Evolutionary conservation across 805 yeast genomes (phyloP).

Genomic region (Starmerella etchellsii): DNA sequence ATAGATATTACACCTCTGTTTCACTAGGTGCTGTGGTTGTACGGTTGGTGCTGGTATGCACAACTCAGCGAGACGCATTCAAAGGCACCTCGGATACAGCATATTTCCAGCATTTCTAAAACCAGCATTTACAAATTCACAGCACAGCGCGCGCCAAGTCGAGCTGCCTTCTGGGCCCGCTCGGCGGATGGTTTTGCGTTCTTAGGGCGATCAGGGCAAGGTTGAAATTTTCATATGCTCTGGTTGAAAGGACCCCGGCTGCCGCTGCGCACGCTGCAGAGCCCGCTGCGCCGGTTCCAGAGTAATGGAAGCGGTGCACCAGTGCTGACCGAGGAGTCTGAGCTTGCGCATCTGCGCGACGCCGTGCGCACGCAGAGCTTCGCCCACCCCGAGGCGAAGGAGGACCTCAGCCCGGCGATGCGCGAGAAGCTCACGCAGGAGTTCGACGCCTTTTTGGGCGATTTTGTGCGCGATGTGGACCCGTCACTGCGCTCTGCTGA

Average conservation of each 20-base stretch:
- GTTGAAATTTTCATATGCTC: neutral
- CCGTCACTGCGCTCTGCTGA: constrained; percentile 19
- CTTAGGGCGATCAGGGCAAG: too few species aligned
- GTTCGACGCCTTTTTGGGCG: constrained; percentile 22
- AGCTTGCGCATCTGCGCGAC: constrained; percentile 10
- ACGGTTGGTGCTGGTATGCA: too few species aligned
- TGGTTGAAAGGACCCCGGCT: neutral
- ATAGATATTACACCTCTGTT: too few species aligned
- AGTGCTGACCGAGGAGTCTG: constrained; percentile 1
- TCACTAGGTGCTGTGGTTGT: too few species aligned
- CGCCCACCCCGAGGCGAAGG: constrained; percentile 11
- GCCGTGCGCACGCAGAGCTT: constrained; percentile 17
- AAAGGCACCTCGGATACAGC: too few species aligned
- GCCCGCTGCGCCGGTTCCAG: neutral
- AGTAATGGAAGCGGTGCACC: neutral
- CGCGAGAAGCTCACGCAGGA: constrained; percentile 23
- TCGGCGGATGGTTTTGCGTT: too few species aligned
- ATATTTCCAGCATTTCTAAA: too few species aligned
- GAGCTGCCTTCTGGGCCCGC: too few species aligned
- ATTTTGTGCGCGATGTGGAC: constrained; percentile 23
- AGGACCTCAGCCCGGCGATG: constrained; percentile 24
- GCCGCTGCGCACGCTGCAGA: neutral
- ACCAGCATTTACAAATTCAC: too few species aligned
- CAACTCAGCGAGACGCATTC: too few species aligned
- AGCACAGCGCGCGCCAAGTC: too few species aligned